Percentiles rank a stretch among this genome's conserved stretches.
These are phyloP conservation scores for Gaertneriomyces sp. DNA, from an alignment of 192 early-diverging fungal species.

Conservation along the genomic window DNA sequence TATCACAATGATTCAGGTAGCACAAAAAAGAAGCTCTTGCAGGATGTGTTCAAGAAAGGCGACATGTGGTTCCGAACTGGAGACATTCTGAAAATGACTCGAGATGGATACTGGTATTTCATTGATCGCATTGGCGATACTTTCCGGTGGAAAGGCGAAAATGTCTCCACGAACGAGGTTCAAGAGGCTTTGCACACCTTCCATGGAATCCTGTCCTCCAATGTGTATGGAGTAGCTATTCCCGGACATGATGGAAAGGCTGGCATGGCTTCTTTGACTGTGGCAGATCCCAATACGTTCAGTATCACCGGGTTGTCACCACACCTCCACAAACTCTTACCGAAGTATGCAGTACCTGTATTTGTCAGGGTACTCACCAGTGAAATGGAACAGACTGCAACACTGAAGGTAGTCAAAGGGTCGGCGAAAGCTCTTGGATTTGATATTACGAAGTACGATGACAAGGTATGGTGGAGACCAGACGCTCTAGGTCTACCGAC, in stretches of 20 bases:
- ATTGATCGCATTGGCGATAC: slow-evolving; percentile 69
- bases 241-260: slow-evolving; percentile 59
- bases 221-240: slow-evolving; percentile 62
- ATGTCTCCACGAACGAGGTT: slow-evolving; percentile 57
- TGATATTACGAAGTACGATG: no score
- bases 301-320: slow-evolving; percentile 36
- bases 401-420: no score
- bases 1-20: slow-evolving; percentile 33
- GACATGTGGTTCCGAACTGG: slow-evolving; percentile 62
- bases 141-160: slow-evolving; percentile 61
- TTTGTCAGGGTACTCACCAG: slow-evolving; percentile 55
- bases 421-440: no score
- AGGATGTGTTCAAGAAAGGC: slow-evolving; percentile 57
- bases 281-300: slow-evolving; percentile 37
- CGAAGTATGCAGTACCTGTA: slow-evolving; percentile 62
- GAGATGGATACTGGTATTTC: slow-evolving; percentile 60
- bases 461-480: no score
- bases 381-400: slow-evolving; percentile 15
- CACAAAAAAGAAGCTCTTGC: slow-evolving; percentile 32
- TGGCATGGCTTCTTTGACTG: slow-evolving; percentile 63
- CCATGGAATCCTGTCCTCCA: slow-evolving; percentile 53
- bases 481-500: no score
- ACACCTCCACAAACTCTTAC: slow-evolving; percentile 40
- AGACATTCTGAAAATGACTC: slow-evolving; percentile 51
- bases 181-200: slow-evolving; percentile 49